Percentiles rank a stretch among this genome's conserved stretches.
Conservation (phyloP, 768 basidiomycete genomes). For the Tulasnella sp. region DNA sequence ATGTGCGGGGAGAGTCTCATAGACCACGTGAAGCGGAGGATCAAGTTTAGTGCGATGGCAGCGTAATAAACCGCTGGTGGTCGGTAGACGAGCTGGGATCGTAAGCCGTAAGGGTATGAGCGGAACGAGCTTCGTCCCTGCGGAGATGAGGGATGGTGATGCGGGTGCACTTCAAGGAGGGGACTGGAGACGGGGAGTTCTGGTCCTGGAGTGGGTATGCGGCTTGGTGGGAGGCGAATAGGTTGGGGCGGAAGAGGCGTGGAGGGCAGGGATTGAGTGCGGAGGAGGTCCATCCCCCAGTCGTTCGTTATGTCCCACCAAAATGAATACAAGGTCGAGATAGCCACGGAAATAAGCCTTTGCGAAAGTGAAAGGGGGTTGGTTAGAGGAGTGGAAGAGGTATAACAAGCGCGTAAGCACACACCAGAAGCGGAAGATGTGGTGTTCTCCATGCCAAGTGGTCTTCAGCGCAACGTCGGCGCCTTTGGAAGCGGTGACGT, state of each 20-base stretch:
- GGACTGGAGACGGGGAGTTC: slow-evolving; percentile 15
- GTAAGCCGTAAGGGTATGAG: slow-evolving; percentile 65
- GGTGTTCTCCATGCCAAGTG: slow-evolving; percentile 72
- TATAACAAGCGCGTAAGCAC: slow-evolving; percentile 32
- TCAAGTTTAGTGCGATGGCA: slow-evolving; percentile 73
- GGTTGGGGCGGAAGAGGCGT: slow-evolving; percentile 36
- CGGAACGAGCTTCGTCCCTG: background rate
- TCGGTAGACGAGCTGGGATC: slow-evolving; percentile 64
- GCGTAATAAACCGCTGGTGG: slow-evolving; percentile 77
- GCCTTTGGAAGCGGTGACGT: slow-evolving; percentile 52
- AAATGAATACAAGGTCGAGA: slow-evolving; percentile 93
- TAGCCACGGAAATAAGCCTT: slow-evolving; percentile 77
- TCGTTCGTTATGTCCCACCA: slow-evolving; percentile 99
- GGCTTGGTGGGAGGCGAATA: slow-evolving; percentile 34
- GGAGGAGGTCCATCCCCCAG: slow-evolving; percentile 85
- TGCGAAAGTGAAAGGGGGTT: background rate
- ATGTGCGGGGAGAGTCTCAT: slow-evolving; percentile 86
- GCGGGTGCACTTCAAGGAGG: background rate
- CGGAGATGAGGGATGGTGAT: background rate
- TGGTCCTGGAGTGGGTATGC: slow-evolving; percentile 20
- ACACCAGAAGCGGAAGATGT: slow-evolving; percentile 81
- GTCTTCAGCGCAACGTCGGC: slow-evolving; percentile 42
- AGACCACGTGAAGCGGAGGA: slow-evolving; percentile 90
- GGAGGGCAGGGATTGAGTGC: slow-evolving; percentile 31
- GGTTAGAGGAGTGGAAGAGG: slow-evolving; percentile 3